phyloP scores from a whole-genome alignment of 208 protist species.

The Wallacemonas rigidus region DNA sequence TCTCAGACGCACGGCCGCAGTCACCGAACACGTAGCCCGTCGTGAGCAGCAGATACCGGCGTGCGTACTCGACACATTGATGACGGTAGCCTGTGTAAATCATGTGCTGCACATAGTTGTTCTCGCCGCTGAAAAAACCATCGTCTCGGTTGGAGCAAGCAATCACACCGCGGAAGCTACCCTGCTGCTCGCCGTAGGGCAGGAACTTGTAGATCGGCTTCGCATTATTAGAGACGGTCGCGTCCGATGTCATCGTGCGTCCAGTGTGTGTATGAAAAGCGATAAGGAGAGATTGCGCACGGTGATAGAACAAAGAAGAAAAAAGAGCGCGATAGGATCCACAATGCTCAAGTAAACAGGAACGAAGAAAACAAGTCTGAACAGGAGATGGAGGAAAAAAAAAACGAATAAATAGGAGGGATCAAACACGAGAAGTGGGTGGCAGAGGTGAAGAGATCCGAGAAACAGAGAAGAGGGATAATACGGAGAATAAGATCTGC shows the following conservation, averaged over 20 bases:
- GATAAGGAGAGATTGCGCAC: background rate
- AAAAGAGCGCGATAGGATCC: slow-evolving; percentile 1
- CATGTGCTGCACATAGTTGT: slow-evolving; percentile 64
- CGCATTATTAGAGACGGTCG: background rate
- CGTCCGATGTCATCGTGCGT: background rate
- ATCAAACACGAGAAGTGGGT: background rate
- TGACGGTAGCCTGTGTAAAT: slow-evolving; percentile 82
- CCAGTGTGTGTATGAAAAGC: background rate
- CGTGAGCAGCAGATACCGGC: slow-evolving; percentile 72
- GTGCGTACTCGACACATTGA: slow-evolving; percentile 83
- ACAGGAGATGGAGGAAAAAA: slow-evolving; percentile 15
- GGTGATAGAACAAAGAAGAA: background rate
- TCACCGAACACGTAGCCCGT: slow-evolving; percentile 72
- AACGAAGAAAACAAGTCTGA: no score
- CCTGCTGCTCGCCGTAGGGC: slow-evolving; percentile 67
- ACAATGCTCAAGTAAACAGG: background rate
- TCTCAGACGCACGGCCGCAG: slow-evolving; percentile 67
- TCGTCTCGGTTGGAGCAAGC: slow-evolving; percentile 77
- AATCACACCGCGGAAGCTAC: slow-evolving; percentile 66
- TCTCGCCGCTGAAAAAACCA: slow-evolving; percentile 83
- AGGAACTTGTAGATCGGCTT: slow-evolving; percentile 22
- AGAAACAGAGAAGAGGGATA: background rate
- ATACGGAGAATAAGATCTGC: background rate
- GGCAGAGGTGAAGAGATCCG: background rate
- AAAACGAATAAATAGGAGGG: slow-evolving; percentile 3